phyloP scores from a whole-genome alignment of 106 monocot genomes.

The Narthecium ossifragum region DNA sequence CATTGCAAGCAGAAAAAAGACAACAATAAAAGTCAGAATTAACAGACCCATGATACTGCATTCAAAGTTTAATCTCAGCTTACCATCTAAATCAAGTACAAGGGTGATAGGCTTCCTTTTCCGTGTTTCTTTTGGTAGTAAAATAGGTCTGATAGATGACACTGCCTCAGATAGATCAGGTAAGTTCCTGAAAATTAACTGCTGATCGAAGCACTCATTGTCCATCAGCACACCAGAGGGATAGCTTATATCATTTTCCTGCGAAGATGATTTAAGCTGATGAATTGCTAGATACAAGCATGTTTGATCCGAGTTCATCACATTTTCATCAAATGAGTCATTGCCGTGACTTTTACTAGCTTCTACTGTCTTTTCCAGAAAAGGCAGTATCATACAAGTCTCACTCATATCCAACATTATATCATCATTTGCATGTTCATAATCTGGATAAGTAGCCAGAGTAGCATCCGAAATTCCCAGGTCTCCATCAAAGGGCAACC shows the following conservation, averaged over 20 bases:
- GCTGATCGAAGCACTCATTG: conserved; percentile 39
- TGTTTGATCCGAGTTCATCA: conserved; percentile 35
- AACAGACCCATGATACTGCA: background rate
- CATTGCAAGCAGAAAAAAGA: too few species aligned
- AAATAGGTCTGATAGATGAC: conserved; percentile 24
- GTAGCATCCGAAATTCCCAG: conserved; percentile 38
- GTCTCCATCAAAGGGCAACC: conserved; percentile 33
- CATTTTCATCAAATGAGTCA: conserved; percentile 13
- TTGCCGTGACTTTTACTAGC: conserved; percentile 13
- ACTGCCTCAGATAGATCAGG: conserved; percentile 45
- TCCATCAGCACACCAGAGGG: conserved; percentile 18
- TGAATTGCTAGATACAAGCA: conserved; percentile 39
- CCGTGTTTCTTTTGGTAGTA: conserved; percentile 24
- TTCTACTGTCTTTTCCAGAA: conserved; percentile 25
- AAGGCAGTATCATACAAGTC: conserved; percentile 45
- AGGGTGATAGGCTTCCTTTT: conserved; percentile 54
- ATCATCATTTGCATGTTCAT: conserved; percentile 27
- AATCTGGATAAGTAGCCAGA: conserved; percentile 15
- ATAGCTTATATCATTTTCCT: conserved; percentile 23
- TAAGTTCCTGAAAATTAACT: conserved; percentile 35
- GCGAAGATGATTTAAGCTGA: conserved; percentile 35
- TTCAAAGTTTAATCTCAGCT: too few species aligned
- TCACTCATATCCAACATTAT: conserved; percentile 40
- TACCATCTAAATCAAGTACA: conserved; percentile 93
- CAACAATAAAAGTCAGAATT: too few species aligned